Conservation (phyloP, 106 monocot genomes). For the Dendrobium chrysotoxum region DNA sequence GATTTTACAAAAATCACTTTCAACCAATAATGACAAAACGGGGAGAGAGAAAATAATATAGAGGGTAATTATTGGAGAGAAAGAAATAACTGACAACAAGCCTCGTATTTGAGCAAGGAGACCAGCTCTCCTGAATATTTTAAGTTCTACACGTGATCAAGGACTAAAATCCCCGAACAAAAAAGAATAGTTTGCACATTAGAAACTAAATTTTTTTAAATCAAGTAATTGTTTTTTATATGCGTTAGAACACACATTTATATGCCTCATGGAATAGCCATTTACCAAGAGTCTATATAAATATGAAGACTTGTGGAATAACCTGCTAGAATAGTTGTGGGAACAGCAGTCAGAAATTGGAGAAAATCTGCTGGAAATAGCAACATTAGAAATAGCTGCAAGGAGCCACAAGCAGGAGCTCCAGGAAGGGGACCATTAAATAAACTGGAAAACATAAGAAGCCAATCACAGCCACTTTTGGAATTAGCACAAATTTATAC, state of each 20-base stretch:
- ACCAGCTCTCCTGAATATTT: too few species aligned
- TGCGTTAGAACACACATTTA: neutral
- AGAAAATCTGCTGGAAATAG: neutral
- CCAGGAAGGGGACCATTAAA: neutral
- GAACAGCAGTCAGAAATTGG: too few species aligned
- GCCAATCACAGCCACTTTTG: neutral
- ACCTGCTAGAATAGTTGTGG: too few species aligned
- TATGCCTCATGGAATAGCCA: neutral
- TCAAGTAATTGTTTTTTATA: neutral
- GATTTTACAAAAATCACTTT: too few species aligned
- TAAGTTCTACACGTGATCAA: too few species aligned
- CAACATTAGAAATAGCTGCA: neutral
- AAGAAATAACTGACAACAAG: too few species aligned
- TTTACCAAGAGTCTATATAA: neutral
- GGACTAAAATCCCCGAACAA: too few species aligned
- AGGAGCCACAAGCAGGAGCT: neutral
- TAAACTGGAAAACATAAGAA: neutral
- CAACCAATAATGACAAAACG: too few species aligned
- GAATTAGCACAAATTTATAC: neutral
- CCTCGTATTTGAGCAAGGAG: too few species aligned
- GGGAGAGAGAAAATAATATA: too few species aligned
- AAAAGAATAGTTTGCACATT: too few species aligned
- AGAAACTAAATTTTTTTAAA: neutral
- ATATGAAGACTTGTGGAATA: slow-evolving; percentile 4
- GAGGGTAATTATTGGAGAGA: too few species aligned